phyloP scores from a whole-genome alignment of 2,329 filamentous ascomycete genomes.

The Colletotrichum navitas region DNA sequence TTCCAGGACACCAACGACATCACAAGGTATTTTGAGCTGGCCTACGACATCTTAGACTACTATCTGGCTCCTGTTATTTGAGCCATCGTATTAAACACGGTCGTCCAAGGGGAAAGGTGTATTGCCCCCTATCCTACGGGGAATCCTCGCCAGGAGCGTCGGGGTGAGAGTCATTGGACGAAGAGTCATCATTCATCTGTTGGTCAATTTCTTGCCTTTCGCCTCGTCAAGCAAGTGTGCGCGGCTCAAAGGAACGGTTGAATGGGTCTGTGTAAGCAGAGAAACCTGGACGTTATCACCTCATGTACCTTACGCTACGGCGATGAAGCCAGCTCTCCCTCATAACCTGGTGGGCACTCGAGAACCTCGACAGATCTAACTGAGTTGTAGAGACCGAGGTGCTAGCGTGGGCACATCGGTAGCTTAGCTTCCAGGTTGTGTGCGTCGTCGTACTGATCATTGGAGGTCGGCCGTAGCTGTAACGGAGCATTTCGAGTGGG shows the following conservation, averaged over 20 bases:
- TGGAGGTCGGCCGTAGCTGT: background rate
- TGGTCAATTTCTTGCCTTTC: background rate
- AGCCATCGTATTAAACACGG: background rate
- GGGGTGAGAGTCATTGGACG: background rate
- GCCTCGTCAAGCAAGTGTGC: background rate
- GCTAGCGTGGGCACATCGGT: background rate
- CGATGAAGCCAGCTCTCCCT: background rate
- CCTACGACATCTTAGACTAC: constrained; percentile 67
- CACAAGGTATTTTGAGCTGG: constrained; percentile 59
- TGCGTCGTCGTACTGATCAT: background rate
- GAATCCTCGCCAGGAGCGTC: background rate
- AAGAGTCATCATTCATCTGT: background rate
- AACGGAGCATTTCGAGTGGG: constrained; percentile 8
- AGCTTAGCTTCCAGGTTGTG: constrained; percentile 12
- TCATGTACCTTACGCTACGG: background rate
- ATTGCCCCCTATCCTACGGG: too few species aligned
- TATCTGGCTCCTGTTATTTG: constrained; percentile 65
- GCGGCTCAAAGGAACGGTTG: background rate
- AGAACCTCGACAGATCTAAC: background rate
- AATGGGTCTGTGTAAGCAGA: background rate
- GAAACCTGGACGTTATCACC: background rate
- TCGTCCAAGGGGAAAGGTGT: background rate
- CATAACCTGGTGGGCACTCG: background rate
- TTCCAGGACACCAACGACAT: constrained; percentile 48
- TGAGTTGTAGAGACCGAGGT: constrained; percentile 1